Base-by-base conservation (phyloP, 768 basidiomycete species). In the Lentinula detonsa region DNA sequence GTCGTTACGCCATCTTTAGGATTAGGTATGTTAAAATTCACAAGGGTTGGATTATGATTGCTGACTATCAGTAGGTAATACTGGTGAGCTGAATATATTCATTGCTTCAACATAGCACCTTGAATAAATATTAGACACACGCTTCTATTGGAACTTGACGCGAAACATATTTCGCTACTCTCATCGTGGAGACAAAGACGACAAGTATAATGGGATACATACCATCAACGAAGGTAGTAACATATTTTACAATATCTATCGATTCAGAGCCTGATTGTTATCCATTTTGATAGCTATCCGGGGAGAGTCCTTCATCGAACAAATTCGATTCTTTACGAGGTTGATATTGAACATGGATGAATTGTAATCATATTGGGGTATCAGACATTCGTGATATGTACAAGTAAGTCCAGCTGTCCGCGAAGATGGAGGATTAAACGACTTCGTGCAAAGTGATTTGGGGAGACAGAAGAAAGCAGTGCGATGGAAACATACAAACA, bases 211-310 rank as follows among this genome's bases (percentile, higher is more conserved):
- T 13, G 73, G 71, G 46, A 65, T 77, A 15, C 82, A 83, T 65
- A 82, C 83, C 5, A 72, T 82, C 7, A 75, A 84, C 57, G 83
- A 83, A 73, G 77, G 81, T 80, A 61, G 81, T 80, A 61, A n/a
- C 5, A 10, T 13, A 13, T 39, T 8, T 6, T 13, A 8, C 37
- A 13, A 1, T 8, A 8, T 39, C 13, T 13, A 1, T 2, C 5
- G 9, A 39, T 13, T 3, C 0, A 39, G 37, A 39, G 0, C 5
- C 13, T 39, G 2, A 8, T 3, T 8, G 2, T 4, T 39, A 2
- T 39, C 13, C 37, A 8, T 33, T 43, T 8, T 1, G 21, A 3
- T 15, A 67, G 74, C 66, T 43, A 65, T 75, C 15, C 60, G 56
- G 6, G 70, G 66, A 34, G 73, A 75, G 34, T 67, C 71, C 2